Conservation (phyloP, 352 stramenopile species). For the Phytophthora ramorum region DNA sequence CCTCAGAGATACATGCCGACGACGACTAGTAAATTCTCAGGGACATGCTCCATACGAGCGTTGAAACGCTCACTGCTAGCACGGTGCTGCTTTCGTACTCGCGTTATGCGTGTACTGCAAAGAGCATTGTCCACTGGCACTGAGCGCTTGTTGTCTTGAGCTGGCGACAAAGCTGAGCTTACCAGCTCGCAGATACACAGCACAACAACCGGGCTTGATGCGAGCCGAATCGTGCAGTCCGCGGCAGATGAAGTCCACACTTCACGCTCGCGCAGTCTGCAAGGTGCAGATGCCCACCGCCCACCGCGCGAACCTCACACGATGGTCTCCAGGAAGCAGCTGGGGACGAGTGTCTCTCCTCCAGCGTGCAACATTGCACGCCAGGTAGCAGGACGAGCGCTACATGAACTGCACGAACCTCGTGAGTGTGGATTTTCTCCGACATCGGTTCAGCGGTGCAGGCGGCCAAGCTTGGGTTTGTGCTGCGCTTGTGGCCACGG, state of each 20-base stretch:
- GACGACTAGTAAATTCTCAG: constrained; percentile 29
- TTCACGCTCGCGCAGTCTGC: too few relatives aligned
- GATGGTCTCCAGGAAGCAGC: background rate
- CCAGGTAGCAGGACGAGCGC: background rate
- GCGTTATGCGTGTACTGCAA: too few relatives aligned
- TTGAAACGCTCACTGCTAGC: constrained; percentile 3
- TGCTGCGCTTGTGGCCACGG: constrained; percentile 9
- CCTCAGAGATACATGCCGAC: constrained; percentile 23
- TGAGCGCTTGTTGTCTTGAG: too few relatives aligned
- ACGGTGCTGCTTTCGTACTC: too few relatives aligned
- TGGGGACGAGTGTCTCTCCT: constrained; percentile 11
- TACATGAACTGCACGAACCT: background rate
- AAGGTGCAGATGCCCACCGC: too few relatives aligned
- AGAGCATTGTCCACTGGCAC: too few relatives aligned
- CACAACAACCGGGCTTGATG: too few relatives aligned
- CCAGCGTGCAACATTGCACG: background rate
- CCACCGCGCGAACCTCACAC: too few relatives aligned
- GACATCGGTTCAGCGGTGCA: constrained; percentile 3
- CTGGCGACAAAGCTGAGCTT: too few relatives aligned
- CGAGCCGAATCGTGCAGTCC: too few relatives aligned
- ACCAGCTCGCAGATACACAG: too few relatives aligned
- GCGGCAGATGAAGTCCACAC: too few relatives aligned
- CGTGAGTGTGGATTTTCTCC: constrained; percentile 19
- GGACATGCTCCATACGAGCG: constrained; percentile 5
- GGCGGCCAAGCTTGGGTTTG: background rate